Percentiles rank a stretch among this genome's conserved stretches.
phyloP scores from a whole-genome alignment of 129 eudicot genomes.

The Heracleum sosnowskyi region DNA sequence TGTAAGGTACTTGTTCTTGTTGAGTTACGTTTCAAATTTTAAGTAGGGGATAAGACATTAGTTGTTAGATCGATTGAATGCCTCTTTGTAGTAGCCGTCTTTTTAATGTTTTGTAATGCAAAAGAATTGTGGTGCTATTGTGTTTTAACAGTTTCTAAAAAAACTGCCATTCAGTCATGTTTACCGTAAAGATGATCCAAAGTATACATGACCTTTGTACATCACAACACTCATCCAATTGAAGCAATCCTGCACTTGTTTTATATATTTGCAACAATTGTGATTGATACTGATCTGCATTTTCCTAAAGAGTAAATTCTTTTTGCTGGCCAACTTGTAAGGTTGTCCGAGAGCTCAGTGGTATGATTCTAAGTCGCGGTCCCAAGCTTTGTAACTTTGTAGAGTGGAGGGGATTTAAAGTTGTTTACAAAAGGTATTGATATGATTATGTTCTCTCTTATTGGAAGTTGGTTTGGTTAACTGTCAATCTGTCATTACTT shows the following conservation, averaged over 20 bases:
- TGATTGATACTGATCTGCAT: not conserved
- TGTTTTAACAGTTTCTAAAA: not conserved
- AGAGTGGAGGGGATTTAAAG: constrained; percentile 94
- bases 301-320: not conserved
- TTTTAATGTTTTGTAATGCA: not conserved
- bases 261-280: not conserved
- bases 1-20: not conserved
- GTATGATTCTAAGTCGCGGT: constrained; percentile 73
- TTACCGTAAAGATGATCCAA: not conserved
- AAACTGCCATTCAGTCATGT: not conserved
- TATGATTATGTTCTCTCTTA: not conserved
- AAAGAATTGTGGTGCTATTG: not conserved
- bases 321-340: constrained; percentile 15
- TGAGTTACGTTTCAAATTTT: not conserved
- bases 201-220: not conserved
- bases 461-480: not conserved
- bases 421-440: constrained; percentile 77
- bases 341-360: constrained; percentile 93
- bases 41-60: not conserved
- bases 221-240: not conserved
- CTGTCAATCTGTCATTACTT: too few species aligned
- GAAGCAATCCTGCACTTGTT: not conserved
- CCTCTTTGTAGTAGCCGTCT: not conserved
- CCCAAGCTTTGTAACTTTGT: constrained; percentile 93
- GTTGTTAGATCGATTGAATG: not conserved